Evolutionary conservation across 257 asterid genomes (phyloP).

Genomic region (Rubia yunnanensis): DNA sequence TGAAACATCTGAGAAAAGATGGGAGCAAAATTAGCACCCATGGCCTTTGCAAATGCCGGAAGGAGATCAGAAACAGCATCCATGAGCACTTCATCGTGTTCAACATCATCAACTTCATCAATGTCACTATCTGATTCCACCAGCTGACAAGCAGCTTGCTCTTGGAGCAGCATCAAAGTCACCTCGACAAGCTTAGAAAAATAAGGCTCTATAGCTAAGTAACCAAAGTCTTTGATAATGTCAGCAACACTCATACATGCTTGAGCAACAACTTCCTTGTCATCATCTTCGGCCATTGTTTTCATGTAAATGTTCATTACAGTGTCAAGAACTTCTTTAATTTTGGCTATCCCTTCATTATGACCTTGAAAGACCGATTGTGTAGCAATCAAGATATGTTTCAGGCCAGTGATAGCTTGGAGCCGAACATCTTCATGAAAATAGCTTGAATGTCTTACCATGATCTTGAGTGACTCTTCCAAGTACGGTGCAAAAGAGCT

Average conservation of each 20-base stretch:
- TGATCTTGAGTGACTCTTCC: slow-evolving; percentile 82
- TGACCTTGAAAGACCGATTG: slow-evolving; percentile 67
- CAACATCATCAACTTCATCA: slow-evolving; percentile 68
- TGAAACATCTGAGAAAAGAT: slow-evolving; percentile 63
- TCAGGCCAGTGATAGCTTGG: slow-evolving; percentile 83
- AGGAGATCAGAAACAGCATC: slow-evolving; percentile 98
- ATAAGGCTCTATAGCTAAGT: slow-evolving; percentile 76
- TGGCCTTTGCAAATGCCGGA: slow-evolving; percentile 88
- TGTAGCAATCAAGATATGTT: slow-evolving; percentile 61
- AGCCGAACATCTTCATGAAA: slow-evolving; percentile 97
- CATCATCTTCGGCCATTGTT: slow-evolving; percentile 89
- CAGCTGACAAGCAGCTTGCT: slow-evolving; percentile 79
- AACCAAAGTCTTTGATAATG: slow-evolving; percentile 73
- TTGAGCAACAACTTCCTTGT: slow-evolving; percentile 97
- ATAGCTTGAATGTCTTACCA: slow-evolving; percentile 72
- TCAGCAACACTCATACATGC: slow-evolving; percentile 86
- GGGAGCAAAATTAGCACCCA: slow-evolving; percentile 90
- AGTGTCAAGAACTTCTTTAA: slow-evolving; percentile 71
- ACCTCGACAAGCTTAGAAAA: slow-evolving; percentile 65
- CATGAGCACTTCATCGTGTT: slow-evolving; percentile 98
- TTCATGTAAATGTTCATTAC: slow-evolving; percentile 74
- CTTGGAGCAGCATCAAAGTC: slow-evolving; percentile 65
- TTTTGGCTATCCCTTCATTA: slow-evolving; percentile 62
- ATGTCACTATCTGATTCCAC: slow-evolving; percentile 69
- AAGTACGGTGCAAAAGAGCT: slow-evolving; percentile 86